phyloP scores from a whole-genome alignment of 2,329 filamentous ascomycete species.

The Calonectria multiphialidica region DNA sequence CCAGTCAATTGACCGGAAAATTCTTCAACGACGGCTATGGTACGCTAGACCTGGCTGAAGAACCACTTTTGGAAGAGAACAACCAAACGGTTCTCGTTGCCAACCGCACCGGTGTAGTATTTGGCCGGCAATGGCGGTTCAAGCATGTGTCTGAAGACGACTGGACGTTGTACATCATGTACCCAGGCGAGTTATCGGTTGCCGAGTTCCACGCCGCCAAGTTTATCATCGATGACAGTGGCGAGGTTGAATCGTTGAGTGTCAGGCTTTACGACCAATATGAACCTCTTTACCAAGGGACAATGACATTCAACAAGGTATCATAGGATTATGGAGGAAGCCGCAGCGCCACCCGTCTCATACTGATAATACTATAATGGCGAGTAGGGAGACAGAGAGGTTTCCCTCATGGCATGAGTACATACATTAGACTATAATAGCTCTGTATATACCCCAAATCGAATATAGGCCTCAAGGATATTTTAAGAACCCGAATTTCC shows the following conservation, averaged over 20 bases:
- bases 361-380: no score
- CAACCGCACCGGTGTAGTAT: neutral
- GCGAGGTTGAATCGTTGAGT: neutral
- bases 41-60: neutral
- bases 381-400: no score
- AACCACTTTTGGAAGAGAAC: neutral
- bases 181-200: neutral
- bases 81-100: neutral
- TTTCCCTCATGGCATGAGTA: no score
- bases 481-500: no score
- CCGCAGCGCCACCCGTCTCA: neutral
- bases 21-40: neutral
- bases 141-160: neutral
- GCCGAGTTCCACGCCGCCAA: neutral
- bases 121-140: neutral
- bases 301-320: neutral
- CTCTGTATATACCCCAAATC: no score
- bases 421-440: no score
- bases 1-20: neutral
- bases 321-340: neutral
- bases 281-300: neutral
- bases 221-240: neutral
- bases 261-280: neutral
- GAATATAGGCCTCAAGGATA: no score
- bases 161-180: neutral